These are phyloP conservation scores for Nyctanthes arbortristis DNA, from an alignment of 257 asterid species.

Conservation along the genomic window DNA sequence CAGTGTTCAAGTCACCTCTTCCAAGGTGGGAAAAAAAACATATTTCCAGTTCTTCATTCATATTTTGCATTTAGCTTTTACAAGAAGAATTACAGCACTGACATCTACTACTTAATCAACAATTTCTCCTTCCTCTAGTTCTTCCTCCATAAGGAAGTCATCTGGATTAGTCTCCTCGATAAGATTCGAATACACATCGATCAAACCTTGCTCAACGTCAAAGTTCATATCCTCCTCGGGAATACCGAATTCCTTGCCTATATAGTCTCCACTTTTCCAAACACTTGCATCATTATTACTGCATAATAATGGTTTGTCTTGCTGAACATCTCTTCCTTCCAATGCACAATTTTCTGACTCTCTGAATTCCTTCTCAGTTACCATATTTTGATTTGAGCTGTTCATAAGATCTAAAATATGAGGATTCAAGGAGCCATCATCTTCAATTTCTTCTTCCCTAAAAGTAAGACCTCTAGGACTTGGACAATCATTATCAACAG, in stretches of 20 bases:
- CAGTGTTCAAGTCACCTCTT: no score
- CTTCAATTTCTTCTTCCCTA: conserved; percentile 71
- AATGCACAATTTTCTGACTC: conserved; percentile 22
- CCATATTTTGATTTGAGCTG: conserved; percentile 17
- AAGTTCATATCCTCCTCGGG: conserved; percentile 38
- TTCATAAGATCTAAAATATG: conserved; percentile 49
- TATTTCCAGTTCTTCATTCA: no score
- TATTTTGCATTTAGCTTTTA: no score
- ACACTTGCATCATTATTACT: neutral
- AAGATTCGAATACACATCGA: conserved; percentile 37
- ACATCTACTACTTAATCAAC: no score
- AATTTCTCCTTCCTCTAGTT: no score
- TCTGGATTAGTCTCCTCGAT: conserved; percentile 30
- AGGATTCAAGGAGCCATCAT: conserved; percentile 41
- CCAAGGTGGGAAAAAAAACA: no score
- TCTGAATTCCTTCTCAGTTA: conserved; percentile 16
- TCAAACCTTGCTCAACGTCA: conserved; percentile 41
- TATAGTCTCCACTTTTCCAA: conserved; percentile 13
- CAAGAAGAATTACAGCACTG: no score
- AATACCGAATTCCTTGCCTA: conserved; percentile 30
- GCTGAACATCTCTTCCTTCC: conserved; percentile 14
- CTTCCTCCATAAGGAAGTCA: conserved; percentile 21
- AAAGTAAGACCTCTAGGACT: conserved; percentile 61
- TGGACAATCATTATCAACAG: conserved; percentile 28
- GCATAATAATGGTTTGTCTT: conserved; percentile 13